Conservation (phyloP, 2,329 filamentous ascomycete genomes). For the Sphaerulina populicola region DNA sequence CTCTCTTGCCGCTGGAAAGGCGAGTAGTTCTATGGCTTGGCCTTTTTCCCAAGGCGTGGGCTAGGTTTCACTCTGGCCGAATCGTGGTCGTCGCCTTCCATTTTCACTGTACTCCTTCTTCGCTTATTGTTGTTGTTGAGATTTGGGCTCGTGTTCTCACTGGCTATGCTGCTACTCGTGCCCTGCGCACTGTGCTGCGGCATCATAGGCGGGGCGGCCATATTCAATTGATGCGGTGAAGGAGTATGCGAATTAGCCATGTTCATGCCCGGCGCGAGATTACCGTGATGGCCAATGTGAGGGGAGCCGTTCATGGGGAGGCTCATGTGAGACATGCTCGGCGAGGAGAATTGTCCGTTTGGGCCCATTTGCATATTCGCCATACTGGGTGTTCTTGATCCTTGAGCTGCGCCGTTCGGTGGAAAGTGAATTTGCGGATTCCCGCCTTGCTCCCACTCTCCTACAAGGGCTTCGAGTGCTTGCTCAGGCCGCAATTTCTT, state of each 20-base stretch:
- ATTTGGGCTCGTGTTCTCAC: constrained; percentile 53
- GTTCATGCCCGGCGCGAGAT: constrained; percentile 20
- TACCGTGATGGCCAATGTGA: constrained; percentile 37
- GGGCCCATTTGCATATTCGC: constrained; percentile 30
- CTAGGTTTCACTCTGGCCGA: constrained; percentile 46
- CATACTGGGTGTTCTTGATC: constrained; percentile 31
- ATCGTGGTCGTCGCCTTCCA: constrained; percentile 47
- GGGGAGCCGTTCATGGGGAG: constrained; percentile 46
- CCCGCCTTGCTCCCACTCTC: constrained; percentile 33
- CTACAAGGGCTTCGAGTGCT: constrained; percentile 48
- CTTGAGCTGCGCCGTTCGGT: constrained; percentile 33
- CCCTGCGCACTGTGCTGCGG: constrained; percentile 51
- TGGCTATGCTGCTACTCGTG: constrained; percentile 48
- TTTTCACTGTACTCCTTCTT: constrained; percentile 52
- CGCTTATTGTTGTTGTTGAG: constrained; percentile 54
- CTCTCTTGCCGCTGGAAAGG: too few species aligned
- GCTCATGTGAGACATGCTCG: constrained; percentile 48
- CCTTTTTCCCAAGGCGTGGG: constrained; percentile 37
- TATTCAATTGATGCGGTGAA: constrained; percentile 39
- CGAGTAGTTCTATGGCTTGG: constrained; percentile 22
- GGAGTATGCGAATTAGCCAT: constrained; percentile 36
- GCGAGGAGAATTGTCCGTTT: constrained; percentile 46
- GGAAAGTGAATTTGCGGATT: constrained; percentile 42
- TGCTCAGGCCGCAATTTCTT: constrained; percentile 48
- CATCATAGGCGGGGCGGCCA: constrained; percentile 46